phyloP scores from a whole-genome alignment of 768 basidiomycete genomes.

The Mycena maculata region DNA sequence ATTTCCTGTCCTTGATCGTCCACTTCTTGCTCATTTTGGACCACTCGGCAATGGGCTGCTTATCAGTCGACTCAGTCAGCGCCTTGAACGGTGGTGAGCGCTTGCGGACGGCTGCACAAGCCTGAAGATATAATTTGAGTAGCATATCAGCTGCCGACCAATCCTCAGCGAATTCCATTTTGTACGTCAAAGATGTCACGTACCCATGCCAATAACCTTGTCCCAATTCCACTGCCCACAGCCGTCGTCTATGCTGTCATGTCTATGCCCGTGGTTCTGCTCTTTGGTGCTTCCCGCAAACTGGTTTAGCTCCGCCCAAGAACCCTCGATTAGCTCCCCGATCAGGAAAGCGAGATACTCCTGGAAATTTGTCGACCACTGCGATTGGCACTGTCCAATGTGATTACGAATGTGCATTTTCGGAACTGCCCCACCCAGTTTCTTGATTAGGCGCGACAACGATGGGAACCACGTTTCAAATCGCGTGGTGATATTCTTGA shows the following conservation, averaged over 20 bases:
- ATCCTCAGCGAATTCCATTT: background rate
- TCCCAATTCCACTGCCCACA: conserved; percentile 42
- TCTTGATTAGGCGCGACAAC: conserved; percentile 30
- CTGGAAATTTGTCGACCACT: conserved; percentile 40
- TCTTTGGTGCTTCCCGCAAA: conserved; percentile 43
- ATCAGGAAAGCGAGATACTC: conserved; percentile 36
- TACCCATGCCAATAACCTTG: conserved; percentile 27
- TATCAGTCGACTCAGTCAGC: background rate
- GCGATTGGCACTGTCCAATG: conserved; percentile 37
- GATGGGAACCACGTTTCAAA: conserved; percentile 15
- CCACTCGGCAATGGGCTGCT: background rate
- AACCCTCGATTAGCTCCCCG: conserved; percentile 45
- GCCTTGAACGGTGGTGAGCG: background rate
- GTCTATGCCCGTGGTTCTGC: conserved; percentile 44
- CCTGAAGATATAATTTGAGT: background rate
- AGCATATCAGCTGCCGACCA: background rate
- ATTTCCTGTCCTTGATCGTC: background rate
- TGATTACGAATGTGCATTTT: conserved; percentile 47
- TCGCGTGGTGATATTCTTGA: conserved; percentile 21
- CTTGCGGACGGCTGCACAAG: background rate
- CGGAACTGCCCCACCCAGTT: conserved; percentile 37
- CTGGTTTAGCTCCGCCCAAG: conserved; percentile 42
- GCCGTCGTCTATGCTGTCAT: conserved; percentile 44
- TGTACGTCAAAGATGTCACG: no score
- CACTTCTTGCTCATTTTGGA: background rate